Base-by-base conservation (phyloP, 129 eudicot species). In the Lactuca saligna region DNA sequence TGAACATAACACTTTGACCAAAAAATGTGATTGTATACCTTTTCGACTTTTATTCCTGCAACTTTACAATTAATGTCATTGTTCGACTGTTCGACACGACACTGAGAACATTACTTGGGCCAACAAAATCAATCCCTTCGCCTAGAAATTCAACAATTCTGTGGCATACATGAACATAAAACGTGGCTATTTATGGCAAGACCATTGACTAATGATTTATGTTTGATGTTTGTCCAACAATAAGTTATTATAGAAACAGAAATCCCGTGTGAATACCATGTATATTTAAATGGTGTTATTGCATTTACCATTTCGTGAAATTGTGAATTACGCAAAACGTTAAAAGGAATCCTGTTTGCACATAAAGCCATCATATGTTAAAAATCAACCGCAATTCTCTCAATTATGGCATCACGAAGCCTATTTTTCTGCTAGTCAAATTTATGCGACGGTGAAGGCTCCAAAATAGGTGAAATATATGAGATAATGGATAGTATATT, bases 321-420 rank as follows among this genome's bases (percentile, higher is more conserved):
- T 3, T 74, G 20, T 0, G 65, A 65, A 55, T 44, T 74, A 9
- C 78, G n/a, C 10, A 74, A 31, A 2, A 62, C 69, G 25, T 72
- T 72, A 53, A 61, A 72, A 5, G 25, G 20, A 15, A 53, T 14
- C 57, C 57, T 25, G 8, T 53, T n/a, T 14, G 57, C 57, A 53
- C 5, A 14, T 4, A 53, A 53, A 53, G 20, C 57, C 57, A 31
- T 53, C 25, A 63, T 16, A 15, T 38, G 12, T 39, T 53, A 14
- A 3, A 53, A 53, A 16, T 53, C 57, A 53, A 53, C 25, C 57
- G 6, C 29, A 15, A 20, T 53, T 53, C 57, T 53, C 57, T 15
- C 57, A 17, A 63, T 16, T 11, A 39, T 25, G 54, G 11, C 10
- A 11, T 25, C 29, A 25, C 29, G 2, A 25, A 25, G 29, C 29